A percentile compares a stretch with the other conserved stretches of the same genome.
These are phyloP conservation scores for Ophiostoma sp. DNA, from an alignment of 2,329 filamentous ascomycete genomes.

Conservation along the genomic window DNA sequence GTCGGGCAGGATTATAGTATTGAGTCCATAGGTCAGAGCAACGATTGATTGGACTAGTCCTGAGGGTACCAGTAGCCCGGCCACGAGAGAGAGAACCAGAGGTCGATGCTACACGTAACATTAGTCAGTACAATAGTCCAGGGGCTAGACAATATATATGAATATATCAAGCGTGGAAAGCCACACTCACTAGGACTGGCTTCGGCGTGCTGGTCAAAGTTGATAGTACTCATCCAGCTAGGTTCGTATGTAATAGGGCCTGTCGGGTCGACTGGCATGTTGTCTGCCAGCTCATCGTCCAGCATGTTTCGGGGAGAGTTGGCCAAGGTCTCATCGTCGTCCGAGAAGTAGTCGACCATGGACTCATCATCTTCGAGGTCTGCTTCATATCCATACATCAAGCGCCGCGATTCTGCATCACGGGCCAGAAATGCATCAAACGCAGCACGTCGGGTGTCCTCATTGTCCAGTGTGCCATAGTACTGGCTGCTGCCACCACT, in stretches of 20 bases:
- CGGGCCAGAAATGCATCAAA: neutral
- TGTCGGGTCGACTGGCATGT: neutral
- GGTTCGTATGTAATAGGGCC: neutral
- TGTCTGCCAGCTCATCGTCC: neutral
- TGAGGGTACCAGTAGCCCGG: neutral
- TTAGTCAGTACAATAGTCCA: too few relatives aligned
- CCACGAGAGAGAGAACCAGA: neutral
- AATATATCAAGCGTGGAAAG: neutral
- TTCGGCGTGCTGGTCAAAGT: neutral
- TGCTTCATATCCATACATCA: neutral
- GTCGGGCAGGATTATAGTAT: neutral
- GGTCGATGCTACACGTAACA: too few relatives aligned
- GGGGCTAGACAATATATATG: neutral
- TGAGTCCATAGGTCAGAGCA: neutral
- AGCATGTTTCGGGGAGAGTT: neutral
- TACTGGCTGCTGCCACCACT: neutral
- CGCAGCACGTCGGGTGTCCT: neutral
- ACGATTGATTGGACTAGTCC: neutral
- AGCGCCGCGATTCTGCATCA: neutral
- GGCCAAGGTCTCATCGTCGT: neutral
- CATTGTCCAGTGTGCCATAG: neutral
- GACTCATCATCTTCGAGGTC: neutral
- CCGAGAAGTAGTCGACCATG: neutral
- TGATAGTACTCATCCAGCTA: neutral
- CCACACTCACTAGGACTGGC: neutral